phyloP scores from a whole-genome alignment of 257 asterid species.

The Gentiana dahurica region DNA sequence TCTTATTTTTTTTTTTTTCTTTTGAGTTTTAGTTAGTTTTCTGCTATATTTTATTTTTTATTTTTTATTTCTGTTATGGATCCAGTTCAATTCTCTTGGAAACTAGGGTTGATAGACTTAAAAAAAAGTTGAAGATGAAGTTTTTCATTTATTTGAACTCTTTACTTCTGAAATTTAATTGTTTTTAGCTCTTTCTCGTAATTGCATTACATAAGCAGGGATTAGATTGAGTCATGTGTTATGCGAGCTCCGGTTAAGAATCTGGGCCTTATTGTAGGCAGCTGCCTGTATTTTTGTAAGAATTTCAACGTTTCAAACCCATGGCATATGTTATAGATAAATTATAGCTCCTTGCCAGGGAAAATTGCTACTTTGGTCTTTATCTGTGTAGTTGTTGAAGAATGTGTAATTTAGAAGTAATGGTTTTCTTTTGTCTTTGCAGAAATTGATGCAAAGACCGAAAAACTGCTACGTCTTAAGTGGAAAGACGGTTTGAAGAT shows the following conservation, averaged over 20 bases:
- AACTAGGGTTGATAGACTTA: slow-evolving; percentile 14
- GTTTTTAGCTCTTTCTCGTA: neutral
- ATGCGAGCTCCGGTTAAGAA: too few species aligned
- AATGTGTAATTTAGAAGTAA: neutral
- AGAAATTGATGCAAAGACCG: slow-evolving; percentile 16
- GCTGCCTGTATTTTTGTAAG: neutral
- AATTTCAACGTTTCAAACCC: neutral
- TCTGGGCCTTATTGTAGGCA: too few species aligned
- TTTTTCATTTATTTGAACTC: slow-evolving; percentile 1
- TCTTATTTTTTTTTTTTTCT: neutral
- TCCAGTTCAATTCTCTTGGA: slow-evolving; percentile 7
- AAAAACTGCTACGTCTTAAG: slow-evolving; percentile 7
- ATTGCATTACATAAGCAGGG: too few species aligned
- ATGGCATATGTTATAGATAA: neutral
- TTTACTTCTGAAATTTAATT: neutral
- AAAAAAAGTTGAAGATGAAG: neutral
- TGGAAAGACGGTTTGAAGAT: slow-evolving; percentile 2
- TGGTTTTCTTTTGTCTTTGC: neutral
- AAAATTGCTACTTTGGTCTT: neutral
- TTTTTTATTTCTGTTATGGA: neutral
- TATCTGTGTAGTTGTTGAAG: too few species aligned
- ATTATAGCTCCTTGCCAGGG: neutral
- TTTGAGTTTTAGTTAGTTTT: neutral
- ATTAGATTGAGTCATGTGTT: too few species aligned
- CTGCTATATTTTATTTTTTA: neutral